phyloP scores from a whole-genome alignment of 2,329 filamentous ascomycete species.

The Phoma sp. region DNA sequence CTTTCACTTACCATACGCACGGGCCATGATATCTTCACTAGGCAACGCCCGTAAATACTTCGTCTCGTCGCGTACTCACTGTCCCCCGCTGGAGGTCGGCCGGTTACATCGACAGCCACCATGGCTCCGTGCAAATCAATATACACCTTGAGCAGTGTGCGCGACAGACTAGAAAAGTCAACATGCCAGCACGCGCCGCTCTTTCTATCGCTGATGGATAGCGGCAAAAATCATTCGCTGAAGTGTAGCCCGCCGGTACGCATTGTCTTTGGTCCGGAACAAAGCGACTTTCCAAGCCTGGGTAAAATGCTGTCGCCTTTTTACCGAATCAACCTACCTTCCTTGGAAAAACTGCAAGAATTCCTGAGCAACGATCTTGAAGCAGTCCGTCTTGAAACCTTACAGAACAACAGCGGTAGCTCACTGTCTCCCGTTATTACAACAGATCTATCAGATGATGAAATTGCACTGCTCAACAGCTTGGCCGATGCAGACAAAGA shows the following conservation, averaged over 20 bases:
- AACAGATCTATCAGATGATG: neutral
- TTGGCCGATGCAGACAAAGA: neutral
- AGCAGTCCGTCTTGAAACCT: neutral
- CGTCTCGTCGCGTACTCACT: neutral
- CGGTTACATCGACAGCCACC: too few relatives aligned
- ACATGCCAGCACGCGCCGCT: constrained; percentile 8
- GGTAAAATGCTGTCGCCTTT: constrained; percentile 21
- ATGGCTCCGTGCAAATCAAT: too few relatives aligned
- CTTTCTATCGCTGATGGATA: constrained; percentile 18
- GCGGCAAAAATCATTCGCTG: constrained; percentile 8
- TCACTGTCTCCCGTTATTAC: neutral
- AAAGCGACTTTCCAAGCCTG: constrained; percentile 15
- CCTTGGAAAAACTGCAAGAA: constrained; percentile 13
- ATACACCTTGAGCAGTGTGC: neutral
- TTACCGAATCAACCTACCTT: constrained; percentile 1
- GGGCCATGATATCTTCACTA: neutral
- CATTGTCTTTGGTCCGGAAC: neutral
- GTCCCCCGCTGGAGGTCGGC: too few relatives aligned
- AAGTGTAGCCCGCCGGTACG: neutral
- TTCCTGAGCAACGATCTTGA: constrained; percentile 2
- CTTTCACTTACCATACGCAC: constrained; percentile 7
- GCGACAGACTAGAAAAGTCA: constrained; percentile 6
- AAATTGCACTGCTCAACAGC: neutral
- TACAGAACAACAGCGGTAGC: neutral
- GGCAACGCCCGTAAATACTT: neutral